Base-by-base conservation (phyloP, 2,329 filamentous ascomycete genomes). In the Xylariaceae sp. region DNA sequence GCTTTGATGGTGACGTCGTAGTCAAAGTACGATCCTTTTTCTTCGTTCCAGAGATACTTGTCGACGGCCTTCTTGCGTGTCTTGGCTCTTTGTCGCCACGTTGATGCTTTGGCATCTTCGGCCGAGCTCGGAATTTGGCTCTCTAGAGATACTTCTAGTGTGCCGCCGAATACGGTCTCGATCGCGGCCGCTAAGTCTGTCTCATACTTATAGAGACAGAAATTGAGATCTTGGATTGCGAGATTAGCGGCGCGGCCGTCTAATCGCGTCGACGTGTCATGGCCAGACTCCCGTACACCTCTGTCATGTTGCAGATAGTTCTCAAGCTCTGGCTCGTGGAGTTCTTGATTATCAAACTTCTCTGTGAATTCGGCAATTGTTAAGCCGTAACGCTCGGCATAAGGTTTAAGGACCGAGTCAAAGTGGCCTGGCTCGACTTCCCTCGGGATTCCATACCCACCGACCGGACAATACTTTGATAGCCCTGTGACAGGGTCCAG, bases 121-220 rank as follows among this genome's bases (percentile, higher is more conserved):
- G 5, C 14, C 12, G 27, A 47, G 44, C 16, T 47, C 3, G 33
- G 6, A 4, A 41, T 22, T 5, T 3, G 33, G 20, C 36, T 37
- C 3, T 8, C 32, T 1, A 23, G 1, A 3, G 16, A 17, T 3
- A 37, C 41, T 3, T 40, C 39, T 2, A 47, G 35, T 7, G 7
- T 20, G 4, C 40, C 44, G 2, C n/a, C 21, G 40, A 42, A 42
- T 8, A 34, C 34, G 21, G 16, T 21, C n/a, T 40, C 25, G 16
- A 47, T 34, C n/a, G 40, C 44, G 3, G 17, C 14, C 12, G 44
- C 44, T 12, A 47, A 42, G 20, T 47, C 44, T 12, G n/a, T 38
- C 35, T 47, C 44, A 29, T 47, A 47, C 21, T 47, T 46, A n/a
- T 47, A 43, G 6, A 47, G 44, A 19, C 40, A 47, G 40, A 42